Evolutionary conservation across 179 eudicot species (phyloP), one percentile per base, ranked within the genome.

Genomic region (Camellia oleifera): DNA sequence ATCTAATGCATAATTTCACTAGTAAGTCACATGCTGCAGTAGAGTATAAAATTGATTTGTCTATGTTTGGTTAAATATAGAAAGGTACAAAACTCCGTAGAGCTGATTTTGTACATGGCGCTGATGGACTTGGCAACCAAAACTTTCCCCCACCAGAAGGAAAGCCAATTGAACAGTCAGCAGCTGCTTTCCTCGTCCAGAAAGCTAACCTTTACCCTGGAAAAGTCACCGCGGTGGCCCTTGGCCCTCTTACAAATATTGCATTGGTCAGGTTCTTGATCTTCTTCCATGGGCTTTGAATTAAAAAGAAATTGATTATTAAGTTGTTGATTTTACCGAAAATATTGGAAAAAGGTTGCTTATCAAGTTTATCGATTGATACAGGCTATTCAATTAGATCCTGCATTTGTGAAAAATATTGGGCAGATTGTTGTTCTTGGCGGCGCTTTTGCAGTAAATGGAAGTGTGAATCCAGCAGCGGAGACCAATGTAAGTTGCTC

Each of bases 41-140:
- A n/a, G 42, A 9, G 3, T 69, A 57, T 15, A 64, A 32, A 10
- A 72, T 50, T 66, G 56, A 54, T 77, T 67, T 69, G 14, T 65
- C 3, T 60, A 2, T 71, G 18, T 76, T 71, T 84, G 80, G 53
- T 75, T 32, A 77, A 81, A 80, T 86, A 66, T 85, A 96, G 99
- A 88, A 91, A 86, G 93, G 91, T 80, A 91, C 96, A 78, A 96
- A 96, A 82, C 97, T 94, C 79, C 97, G 97, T 58, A 87, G 88
- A 82, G 99, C 98, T 84, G 93, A 91, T 79, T 96, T 96, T 84
- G 99, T 94, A 77, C 99, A 96, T 88, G 99, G 99, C 23, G 79
- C 87, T 17, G 98, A 96, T 86, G 99, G 99, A 56, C 90, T 96
- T 82, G 99, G 99, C 77, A 96, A 96, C 86, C 98, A 90, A 84